Base-by-base conservation (phyloP, 768 basidiomycete genomes). In the Lactarius vividus region DNA sequence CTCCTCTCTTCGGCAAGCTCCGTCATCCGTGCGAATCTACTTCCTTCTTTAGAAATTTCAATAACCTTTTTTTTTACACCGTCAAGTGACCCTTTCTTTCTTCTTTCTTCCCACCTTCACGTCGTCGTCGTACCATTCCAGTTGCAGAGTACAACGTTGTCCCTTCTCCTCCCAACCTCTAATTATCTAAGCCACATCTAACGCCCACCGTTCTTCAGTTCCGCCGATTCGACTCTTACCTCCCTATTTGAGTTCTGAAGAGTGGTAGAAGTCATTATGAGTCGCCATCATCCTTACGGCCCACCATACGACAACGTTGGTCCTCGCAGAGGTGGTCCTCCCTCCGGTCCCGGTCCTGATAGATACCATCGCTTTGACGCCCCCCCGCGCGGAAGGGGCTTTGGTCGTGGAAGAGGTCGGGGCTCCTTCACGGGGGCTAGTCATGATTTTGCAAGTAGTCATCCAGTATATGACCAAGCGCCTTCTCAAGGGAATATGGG, bases 271-370 rank as follows among this genome's bases (percentile, higher is more conserved):
- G 54, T 20, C 57, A 29, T 69, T 62, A 94, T 94, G 92, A 91
- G 92, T 78, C 90, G 92, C 74, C 92, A 93, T 79, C 91, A 94
- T 84, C 92, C 92, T 29, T 94, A 94, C 78, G 84, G 85, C 70
- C 78, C 79, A 13, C 64, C 59, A 44, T 63, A 69, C 68, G 70
- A 70, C 62, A 63, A 57, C 28, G 56, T 65, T 23, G 68, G 68
- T 40, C 55, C 68, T 57, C 70, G 70, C 40, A 70, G 70, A 61
- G 69, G 70, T 63, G 70, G 64, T 13, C 53, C 69, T n/a, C 64
- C 68, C n/a, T 62, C 70, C 62, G 70, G 70, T 58, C 70, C 70
- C 13, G 68, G 70, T 69, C 68, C 70, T 53, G 70, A 70, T 61
- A 70, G 70, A 70, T 61, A 63, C 55, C 67, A 70, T 63, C 70